Evolutionary conservation across 2,329 filamentous ascomycete species (phyloP), one percentile per base, ranked within the genome.

Genomic region (Plenodomus lindquistii): DNA sequence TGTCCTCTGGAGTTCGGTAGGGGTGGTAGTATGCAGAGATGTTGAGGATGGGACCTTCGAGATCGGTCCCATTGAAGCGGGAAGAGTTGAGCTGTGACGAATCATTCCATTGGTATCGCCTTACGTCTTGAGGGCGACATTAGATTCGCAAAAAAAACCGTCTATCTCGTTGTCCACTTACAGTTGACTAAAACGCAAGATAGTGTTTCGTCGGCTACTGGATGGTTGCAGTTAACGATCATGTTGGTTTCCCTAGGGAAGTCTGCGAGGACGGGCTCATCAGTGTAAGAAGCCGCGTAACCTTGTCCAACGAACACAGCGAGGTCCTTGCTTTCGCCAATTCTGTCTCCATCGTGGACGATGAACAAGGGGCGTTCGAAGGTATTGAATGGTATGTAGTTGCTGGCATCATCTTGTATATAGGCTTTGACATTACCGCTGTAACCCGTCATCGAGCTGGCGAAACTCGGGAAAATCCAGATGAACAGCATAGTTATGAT

Each of bases 401-500:
- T 57, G 11, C 44, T 37, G 15, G 36, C 11, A 13, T 24, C n/a
- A n/a, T 47, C 52, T 2, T 20, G 29, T 2, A 65, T 40, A 17
- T 42, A 58, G 2, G 59, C 34, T 4, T 45, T 24, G 9, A 56
- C 40, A 2, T 49, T 48, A 1, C 35, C 42, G 1, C 37, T 53
- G 18, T 65, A 65, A 15, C 59, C 59, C 21, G 54, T 57, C 59
- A 65, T 59, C 2, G 62, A 55, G 15, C 60, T 55, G 2, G 48
- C 44, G 4, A 65, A 35, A 0, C 56, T 65, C 5, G 59, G 59
- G 37, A 61, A 63, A 0, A 35, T 9, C 0, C 59, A 40, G 6
- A 54, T 52, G n/a, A 58, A 62, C 0, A 40, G 9, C 53, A 63
- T 59, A 1, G 50, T 61, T 2, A 37, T 29, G 1, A 61, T 15